Conservation (phyloP, 2,329 filamentous ascomycete species). For the Thermothelomyces thermophilus region DNA sequence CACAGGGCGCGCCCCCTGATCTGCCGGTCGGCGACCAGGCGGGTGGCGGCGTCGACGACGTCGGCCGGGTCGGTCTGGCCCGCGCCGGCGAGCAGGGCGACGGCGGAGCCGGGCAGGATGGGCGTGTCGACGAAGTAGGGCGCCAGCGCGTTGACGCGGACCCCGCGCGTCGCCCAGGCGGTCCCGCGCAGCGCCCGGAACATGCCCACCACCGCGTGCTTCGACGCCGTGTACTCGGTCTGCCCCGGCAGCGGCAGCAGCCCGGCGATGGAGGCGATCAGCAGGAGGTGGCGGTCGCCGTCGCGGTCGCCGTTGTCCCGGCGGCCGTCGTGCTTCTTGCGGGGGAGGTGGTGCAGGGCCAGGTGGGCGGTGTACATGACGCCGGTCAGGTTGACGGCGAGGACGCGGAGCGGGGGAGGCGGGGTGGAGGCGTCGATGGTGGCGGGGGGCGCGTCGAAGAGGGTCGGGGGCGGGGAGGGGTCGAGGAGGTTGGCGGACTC, state of each 20-base stretch:
- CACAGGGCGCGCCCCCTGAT: slow-evolving; percentile 52
- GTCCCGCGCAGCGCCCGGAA: slow-evolving; percentile 53
- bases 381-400: slow-evolving; percentile 59
- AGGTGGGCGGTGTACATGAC: slow-evolving; percentile 60
- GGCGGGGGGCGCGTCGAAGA: slow-evolving; percentile 40
- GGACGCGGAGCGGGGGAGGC: slow-evolving; percentile 43
- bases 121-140: slow-evolving; percentile 61
- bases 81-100: slow-evolving; percentile 50
- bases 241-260: slow-evolving; percentile 39
- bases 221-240: slow-evolving; percentile 52
- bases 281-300: slow-evolving; percentile 51
- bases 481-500: slow-evolving; percentile 28
- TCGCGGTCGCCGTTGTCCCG: slow-evolving; percentile 14
- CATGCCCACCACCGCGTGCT: slow-evolving; percentile 60
- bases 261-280: slow-evolving; percentile 58
- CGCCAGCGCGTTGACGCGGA: slow-evolving; percentile 59
- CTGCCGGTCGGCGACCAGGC: slow-evolving; percentile 49
- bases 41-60: slow-evolving; percentile 57
- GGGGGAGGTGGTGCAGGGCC: slow-evolving; percentile 52
- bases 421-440: slow-evolving; percentile 24
- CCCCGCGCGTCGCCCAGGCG: slow-evolving; percentile 37
- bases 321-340: no score
- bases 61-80: slow-evolving; percentile 48
- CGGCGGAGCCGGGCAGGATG: slow-evolving; percentile 42
- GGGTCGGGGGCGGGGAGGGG: slow-evolving; percentile 25